Conservation (phyloP, 768 basidiomycete genomes). For the Suillus discolor region DNA sequence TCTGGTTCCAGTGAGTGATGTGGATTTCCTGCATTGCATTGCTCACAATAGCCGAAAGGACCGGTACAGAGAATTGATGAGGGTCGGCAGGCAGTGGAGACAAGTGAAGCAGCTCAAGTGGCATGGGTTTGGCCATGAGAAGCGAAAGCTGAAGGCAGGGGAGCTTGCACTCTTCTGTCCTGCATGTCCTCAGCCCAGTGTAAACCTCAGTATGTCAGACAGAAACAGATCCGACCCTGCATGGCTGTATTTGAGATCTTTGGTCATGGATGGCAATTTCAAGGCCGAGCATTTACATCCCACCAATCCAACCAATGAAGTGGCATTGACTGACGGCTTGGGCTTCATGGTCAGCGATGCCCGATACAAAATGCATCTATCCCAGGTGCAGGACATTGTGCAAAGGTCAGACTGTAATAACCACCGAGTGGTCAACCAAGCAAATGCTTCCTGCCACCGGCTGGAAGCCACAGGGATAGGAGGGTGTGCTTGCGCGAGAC, state of each 20-base stretch:
- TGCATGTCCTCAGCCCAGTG: conserved; percentile 27
- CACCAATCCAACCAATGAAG: conserved; percentile 23
- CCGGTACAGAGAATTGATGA: neutral
- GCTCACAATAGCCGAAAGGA: neutral
- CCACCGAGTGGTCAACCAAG: too few relatives aligned
- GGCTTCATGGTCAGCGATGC: conserved; percentile 25
- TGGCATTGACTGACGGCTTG: conserved; percentile 3
- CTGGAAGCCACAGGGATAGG: too few relatives aligned
- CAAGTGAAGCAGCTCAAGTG: neutral
- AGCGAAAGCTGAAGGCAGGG: neutral
- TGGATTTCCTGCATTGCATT: neutral
- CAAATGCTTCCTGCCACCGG: too few relatives aligned
- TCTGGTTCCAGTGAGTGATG: neutral
- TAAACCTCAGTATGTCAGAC: neutral
- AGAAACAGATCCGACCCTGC: neutral
- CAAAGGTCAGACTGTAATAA: too few relatives aligned
- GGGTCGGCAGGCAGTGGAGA: neutral
- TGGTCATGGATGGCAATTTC: conserved; percentile 17
- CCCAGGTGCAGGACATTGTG: too few relatives aligned
- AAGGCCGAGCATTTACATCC: conserved; percentile 17
- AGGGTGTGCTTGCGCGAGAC: too few relatives aligned
- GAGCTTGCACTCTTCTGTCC: conserved; percentile 26
- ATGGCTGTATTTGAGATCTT: neutral
- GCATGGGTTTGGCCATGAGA: neutral
- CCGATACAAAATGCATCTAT: too few relatives aligned